These are phyloP conservation scores for Prunus campanulata DNA, from an alignment of 306 rosid species.

Conservation along the genomic window DNA sequence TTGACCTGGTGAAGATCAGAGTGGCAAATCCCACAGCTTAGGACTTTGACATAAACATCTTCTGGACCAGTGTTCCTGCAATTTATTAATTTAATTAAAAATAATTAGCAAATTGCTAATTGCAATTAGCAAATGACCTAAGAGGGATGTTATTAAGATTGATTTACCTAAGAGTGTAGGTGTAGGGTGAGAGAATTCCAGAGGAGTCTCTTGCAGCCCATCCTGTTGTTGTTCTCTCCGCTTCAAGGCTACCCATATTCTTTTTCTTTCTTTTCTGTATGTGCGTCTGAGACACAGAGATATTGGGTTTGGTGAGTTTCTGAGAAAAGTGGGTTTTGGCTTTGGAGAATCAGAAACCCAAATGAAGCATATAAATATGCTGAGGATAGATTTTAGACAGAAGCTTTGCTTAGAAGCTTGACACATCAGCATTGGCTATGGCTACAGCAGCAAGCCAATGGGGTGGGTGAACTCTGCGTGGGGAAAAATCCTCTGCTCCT, in stretches of 20 bases:
- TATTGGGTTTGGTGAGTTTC: background rate
- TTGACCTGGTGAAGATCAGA: conserved; percentile 74
- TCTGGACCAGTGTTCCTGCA: conserved; percentile 80
- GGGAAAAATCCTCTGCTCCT: background rate
- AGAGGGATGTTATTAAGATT: background rate
- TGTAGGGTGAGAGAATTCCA: conserved; percentile 83
- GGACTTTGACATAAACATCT: conserved; percentile 74
- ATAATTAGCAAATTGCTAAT: no score
- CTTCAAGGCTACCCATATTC: conserved; percentile 56
- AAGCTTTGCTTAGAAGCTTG: background rate
- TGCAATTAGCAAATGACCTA: no score
- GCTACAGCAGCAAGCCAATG: background rate
- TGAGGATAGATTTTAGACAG: background rate
- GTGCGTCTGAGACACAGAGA: background rate
- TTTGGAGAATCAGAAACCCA: background rate
- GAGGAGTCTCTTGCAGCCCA: conserved; percentile 91
- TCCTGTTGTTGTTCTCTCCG: conserved; percentile 58
- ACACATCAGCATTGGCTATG: background rate
- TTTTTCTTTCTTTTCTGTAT: background rate
- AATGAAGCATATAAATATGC: background rate
- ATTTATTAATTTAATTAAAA: background rate
- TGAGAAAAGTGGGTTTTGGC: background rate
- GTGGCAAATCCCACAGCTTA: conserved; percentile 84
- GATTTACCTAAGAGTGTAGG: conserved; percentile 57
- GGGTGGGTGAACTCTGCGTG: conserved; percentile 12